These are phyloP conservation scores for Cladochytrium replicatum DNA, from an alignment of 192 early-diverging fungal genomes.

Conservation along the genomic window DNA sequence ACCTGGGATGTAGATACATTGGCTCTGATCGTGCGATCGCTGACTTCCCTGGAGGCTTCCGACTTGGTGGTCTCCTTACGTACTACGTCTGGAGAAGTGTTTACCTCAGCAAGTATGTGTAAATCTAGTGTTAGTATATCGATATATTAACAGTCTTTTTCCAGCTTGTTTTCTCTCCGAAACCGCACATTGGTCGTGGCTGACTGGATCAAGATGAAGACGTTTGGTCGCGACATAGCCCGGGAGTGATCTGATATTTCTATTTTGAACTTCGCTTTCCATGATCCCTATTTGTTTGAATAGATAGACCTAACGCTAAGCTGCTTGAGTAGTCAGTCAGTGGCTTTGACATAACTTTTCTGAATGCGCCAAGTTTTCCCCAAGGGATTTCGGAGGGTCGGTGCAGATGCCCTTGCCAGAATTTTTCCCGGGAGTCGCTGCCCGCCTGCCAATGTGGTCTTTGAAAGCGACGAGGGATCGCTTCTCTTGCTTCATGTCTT, in stretches of 20 bases:
- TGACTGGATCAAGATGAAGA: conserved; percentile 84
- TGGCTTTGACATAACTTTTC: too few species aligned
- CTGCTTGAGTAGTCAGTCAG: too few species aligned
- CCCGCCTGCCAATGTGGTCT: neutral
- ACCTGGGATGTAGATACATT: conserved; percentile 50
- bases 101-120: conserved; percentile 38
- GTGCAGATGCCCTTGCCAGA: too few species aligned
- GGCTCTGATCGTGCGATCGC: conserved; percentile 92
- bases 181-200: conserved; percentile 73
- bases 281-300: too few species aligned
- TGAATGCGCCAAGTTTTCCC: too few species aligned
- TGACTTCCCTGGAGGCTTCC: conserved; percentile 63
- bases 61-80: conserved; percentile 35
- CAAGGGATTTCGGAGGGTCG: too few species aligned
- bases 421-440: too few species aligned
- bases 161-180: conserved; percentile 77
- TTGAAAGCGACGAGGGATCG: neutral
- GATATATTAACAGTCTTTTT: too few species aligned
- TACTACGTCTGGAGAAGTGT: conserved; percentile 44
- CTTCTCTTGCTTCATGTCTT: neutral
- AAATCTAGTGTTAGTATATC: too few species aligned
- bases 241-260: conserved; percentile 68
- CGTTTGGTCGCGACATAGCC: conserved; percentile 87
- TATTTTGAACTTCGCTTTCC: too few species aligned
- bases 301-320: too few species aligned